Evolutionary conservation across 352 stramenopile species (phyloP), one percentile per base, ranked within the genome.

Genomic region (Pythium pyrilobum): DNA sequence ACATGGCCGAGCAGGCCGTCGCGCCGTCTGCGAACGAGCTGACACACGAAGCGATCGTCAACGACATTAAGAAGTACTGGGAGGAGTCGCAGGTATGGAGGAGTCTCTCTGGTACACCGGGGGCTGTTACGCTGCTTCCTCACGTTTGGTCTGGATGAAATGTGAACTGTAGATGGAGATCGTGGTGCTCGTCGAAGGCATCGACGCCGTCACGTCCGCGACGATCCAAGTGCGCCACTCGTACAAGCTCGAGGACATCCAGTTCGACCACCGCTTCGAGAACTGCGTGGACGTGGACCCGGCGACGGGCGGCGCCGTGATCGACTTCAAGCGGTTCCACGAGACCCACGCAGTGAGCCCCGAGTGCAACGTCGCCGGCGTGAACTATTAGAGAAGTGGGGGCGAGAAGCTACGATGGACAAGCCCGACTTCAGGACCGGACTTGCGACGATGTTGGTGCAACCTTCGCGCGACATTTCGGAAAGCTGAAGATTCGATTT

Each of bases 181-280:
- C 44, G 84, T 99, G n/a, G 91, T 98, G 29, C 71, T 98, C 31
- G 76, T 98, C 2, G 95, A 99, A 73, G 95, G 95, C 24, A 98
- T 96, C 24, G 95, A 98, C 52, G 90, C 95, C 24, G 78, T 97
- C 28, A 98, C 95, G 20, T 96, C 87, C n/a, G 76, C 87, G 41
- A 96, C 89, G 28, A 92, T 98, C 40, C 96, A 99, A 63, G 90
- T 97, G 40, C 79, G 95, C 18, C 96, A 98, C 75, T 98, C 92
- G 18, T 99, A 98, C 74, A 92, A 88, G 65, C 57, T 70, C 5
- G 76, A 89, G 13, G 93, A 99, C 52, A 89, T 99, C 39, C 51
- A 85, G 38, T 98, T 96, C 62, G 80, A 98, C 74, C 76, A 96
- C 37, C 89, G 81, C 42, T 97, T 98, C 65, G 85, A 82, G 12